A percentile compares a stretch with the other conserved stretches of the same genome.
Conservation (phyloP, 371 early-diverging fungal species). For the Syncephalis plumigaleata region DNA sequence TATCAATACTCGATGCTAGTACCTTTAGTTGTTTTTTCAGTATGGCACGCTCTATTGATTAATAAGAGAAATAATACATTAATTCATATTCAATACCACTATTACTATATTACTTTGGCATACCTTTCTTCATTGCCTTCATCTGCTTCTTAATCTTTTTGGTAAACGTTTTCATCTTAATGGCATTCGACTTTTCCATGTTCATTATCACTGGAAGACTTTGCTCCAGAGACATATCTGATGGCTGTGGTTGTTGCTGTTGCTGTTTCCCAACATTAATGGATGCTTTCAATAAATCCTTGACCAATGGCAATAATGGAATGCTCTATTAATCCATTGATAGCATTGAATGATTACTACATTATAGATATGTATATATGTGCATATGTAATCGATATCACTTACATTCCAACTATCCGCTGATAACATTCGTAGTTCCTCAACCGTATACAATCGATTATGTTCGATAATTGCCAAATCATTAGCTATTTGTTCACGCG, state of each 20-base stretch:
- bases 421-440: neutral
- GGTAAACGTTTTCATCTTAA: slow-evolving; percentile 6
- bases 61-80: too few species aligned
- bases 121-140: slow-evolving; percentile 10
- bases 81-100: too few species aligned
- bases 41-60: too few species aligned
- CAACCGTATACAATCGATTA: neutral
- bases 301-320: slow-evolving; percentile 13
- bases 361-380: neutral
- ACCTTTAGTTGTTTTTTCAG: too few species aligned
- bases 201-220: too few species aligned
- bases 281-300: slow-evolving; percentile 11
- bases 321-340: too few species aligned
- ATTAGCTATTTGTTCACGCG: neutral
- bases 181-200: slow-evolving; percentile 1
- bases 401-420: neutral
- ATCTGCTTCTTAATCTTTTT: slow-evolving; percentile 14
- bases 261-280: slow-evolving; percentile 3
- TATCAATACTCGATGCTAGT: too few species aligned
- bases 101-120: too few species aligned
- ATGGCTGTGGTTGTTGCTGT: too few species aligned
- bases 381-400: neutral
- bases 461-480: neutral
- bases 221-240: neutral
- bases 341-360: too few species aligned